Conservation (phyloP, 108 stramenopile genomes). For the Cyclotella cryptica region DNA sequence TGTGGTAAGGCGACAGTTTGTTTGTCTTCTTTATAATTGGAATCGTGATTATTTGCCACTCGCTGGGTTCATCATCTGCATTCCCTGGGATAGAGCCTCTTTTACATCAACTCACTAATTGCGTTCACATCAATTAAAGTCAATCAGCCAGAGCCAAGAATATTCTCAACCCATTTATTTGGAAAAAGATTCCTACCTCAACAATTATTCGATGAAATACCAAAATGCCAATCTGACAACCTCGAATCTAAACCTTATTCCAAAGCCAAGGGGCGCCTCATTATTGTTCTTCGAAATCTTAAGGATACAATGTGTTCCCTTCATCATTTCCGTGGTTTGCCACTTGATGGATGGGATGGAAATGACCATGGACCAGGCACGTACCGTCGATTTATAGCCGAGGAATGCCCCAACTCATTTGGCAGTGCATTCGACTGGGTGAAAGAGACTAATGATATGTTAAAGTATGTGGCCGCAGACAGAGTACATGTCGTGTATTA, state of each 20-base stretch:
- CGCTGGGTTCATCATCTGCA: no score
- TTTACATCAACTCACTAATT: no score
- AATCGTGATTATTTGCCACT: no score
- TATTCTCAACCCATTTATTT: slow-evolving; percentile 43
- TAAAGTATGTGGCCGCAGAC: slow-evolving; percentile 6
- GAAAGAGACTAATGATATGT: slow-evolving; percentile 14
- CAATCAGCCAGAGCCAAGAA: slow-evolving; percentile 29
- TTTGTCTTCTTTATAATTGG: no score
- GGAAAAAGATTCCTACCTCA: slow-evolving; percentile 18
- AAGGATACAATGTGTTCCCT: slow-evolving; percentile 41
- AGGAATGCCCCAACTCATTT: slow-evolving; percentile 34
- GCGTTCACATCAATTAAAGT: background rate
- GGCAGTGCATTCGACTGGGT: slow-evolving; percentile 45
- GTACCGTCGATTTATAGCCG: slow-evolving; percentile 26
- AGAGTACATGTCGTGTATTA: slow-evolving; percentile 42
- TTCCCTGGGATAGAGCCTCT: no score
- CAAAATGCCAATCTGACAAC: background rate
- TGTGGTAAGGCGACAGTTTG: no score
- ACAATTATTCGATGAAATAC: slow-evolving; percentile 15
- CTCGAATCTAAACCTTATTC: background rate
- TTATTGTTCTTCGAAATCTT: slow-evolving; percentile 35
- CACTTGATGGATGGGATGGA: slow-evolving; percentile 41
- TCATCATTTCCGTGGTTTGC: slow-evolving; percentile 37
- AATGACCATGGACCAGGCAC: slow-evolving; percentile 49
- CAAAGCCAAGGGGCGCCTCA: slow-evolving; percentile 37